These are phyloP conservation scores for Scedosporium boydii DNA, from an alignment of 2,329 filamentous ascomycete genomes.

Conservation along the genomic window DNA sequence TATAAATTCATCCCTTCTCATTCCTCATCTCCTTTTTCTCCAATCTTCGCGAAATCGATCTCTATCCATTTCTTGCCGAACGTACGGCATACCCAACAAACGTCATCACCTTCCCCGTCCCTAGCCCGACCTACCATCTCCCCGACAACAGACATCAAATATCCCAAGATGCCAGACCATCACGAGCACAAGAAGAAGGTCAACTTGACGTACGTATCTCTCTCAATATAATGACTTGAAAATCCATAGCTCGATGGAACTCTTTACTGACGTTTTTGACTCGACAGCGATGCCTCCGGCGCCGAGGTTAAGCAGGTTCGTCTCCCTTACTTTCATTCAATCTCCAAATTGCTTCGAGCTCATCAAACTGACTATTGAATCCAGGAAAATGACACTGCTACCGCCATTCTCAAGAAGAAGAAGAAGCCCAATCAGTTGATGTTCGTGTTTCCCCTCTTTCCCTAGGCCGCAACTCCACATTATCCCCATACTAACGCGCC, in stretches of 20 bases:
- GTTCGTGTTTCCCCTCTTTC: conserved; percentile 41
- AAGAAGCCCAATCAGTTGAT: conserved; percentile 99
- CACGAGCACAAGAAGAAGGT: conserved; percentile 73
- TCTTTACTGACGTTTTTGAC: conserved; percentile 14
- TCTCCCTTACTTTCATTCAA: conserved; percentile 15
- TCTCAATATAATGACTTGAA: not conserved
- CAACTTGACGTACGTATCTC: conserved; percentile 61
- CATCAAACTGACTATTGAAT: conserved; percentile 14
- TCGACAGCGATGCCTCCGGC: conserved; percentile 74
- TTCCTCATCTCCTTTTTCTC: not conserved
- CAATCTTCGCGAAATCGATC: not conserved
- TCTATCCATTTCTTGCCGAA: not conserved
- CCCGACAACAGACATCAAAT: not conserved
- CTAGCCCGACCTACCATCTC: not conserved
- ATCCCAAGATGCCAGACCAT: conserved; percentile 54
- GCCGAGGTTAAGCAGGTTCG: conserved; percentile 76
- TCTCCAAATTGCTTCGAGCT: conserved; percentile 3
- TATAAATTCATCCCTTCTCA: conserved; percentile 3
- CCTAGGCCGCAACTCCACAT: not conserved
- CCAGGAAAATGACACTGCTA: conserved; percentile 83
- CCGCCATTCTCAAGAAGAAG: conserved; percentile 99
- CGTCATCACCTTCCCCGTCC: not conserved
- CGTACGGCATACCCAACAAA: not conserved
- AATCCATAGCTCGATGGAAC: not conserved
- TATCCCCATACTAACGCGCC: not conserved